Base-by-base conservation (phyloP, 2,329 filamentous ascomycete genomes). In the Emergomyces pasteurianus region DNA sequence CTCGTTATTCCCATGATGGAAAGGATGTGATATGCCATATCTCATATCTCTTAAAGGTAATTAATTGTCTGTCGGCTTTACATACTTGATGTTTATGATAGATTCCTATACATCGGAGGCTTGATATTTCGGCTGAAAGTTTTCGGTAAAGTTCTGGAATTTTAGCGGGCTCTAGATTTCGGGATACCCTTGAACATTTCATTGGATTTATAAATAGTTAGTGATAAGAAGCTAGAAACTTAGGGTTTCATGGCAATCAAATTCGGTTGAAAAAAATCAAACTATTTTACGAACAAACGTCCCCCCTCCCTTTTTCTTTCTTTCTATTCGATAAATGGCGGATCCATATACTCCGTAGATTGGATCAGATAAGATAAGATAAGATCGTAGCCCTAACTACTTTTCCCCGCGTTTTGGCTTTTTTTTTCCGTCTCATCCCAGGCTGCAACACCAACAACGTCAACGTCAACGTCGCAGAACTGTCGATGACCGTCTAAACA, bases 301-400 rank as follows among this genome's bases (percentile, higher is more conserved):
- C n/a, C 8, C 7, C 6, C 7, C 2, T 1, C 40, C 6, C n/a
- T 43, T 16, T 43, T 43, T 7, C 2, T 10, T 1, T n/a, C 8
- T 43, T 18, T 49, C 31, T 7, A 7, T 31, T 31, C 7, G 18
- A n/a, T 49, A 49, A 26, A 7, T 10, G 6, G 16, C n/a, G 43
- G 9, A 49, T 10, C 8, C 6, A 49, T 3, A n/a, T 9, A n/a
- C n/a, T n/a, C n/a, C n/a, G n/a, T n/a, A n/a, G n/a, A n/a, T n/a
- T 12, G 6, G 53, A 55, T 55, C n/a, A 40, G 53, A 56, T 56
- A 23, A n/a, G n/a, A n/a, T n/a, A n/a, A 55, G 53, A 56, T 56
- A 50, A 59, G 57, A 52, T 59, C 21, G 6, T 50, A 50, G 26
- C 47, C 47, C 26, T 50, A 50, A 50, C 56, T 42, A 1, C 12